Base-by-base conservation (phyloP, 129 eudicot species). In the Lonicera japonica region DNA sequence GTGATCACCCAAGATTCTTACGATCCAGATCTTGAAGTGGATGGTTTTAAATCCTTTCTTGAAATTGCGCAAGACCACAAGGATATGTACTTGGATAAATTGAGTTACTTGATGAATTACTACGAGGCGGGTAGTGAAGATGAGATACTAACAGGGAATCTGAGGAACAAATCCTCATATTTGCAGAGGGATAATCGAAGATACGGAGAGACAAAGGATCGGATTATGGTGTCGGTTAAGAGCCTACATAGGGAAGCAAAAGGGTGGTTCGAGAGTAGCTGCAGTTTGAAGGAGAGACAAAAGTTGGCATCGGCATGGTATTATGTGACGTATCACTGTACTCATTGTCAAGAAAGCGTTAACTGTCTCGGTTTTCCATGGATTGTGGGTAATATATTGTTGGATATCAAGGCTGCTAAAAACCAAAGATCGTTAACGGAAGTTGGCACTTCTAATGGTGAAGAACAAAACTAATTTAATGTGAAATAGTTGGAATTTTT, bases 271-370 rank as follows among this genome's bases (percentile, higher is more conserved):
- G 70, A 72, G 68, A 60, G 64, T 18, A 64, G 84, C 57, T 82
- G 95, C 63, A 22, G 39, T 34, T 62, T 10, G 65, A 66, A 56
- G 5, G 99, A 80, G 11, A 60, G 61, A 0, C 79, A 66, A 41
- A 80, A 73, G 65, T 17, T 88, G 83, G 96, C 99, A 11, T 71
- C 96, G 0, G 96, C 99, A 0, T 92, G 99, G 99, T 88, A 92
- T 69, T 75, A 82, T 23, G 91, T 88, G 41, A 85, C 99, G 21
- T 92, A 92, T 56, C 95, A 85, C 63, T 75, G 75, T 8, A 83
- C 69, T 54, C 75, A 84, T 60, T 70, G 71, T 19, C 71, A 47
- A 2, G 94, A 67, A 55, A 70, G 76, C 25, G 66, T 47, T 21
- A 77, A 75, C 47, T 86, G 97, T 58, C 52, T 90, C 64, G 87